phyloP scores from a whole-genome alignment of 2,329 filamentous ascomycete genomes.

The Hypomyces rosellus region DNA sequence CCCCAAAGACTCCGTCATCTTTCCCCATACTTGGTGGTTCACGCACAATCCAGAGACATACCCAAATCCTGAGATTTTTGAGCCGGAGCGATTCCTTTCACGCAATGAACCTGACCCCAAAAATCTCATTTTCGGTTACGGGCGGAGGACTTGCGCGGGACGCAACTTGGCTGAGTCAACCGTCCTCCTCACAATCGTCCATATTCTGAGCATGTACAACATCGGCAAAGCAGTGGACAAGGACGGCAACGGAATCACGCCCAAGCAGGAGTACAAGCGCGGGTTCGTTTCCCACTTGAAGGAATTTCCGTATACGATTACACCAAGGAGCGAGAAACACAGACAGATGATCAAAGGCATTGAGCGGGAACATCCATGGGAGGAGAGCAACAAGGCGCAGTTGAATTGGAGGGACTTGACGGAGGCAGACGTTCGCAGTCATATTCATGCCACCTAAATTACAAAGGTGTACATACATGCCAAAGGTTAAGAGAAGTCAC shows the following conservation, averaged over 20 bases:
- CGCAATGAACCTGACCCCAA: constrained; percentile 24
- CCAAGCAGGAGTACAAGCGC: constrained; percentile 2
- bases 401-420: neutral
- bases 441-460: no score
- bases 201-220: constrained; percentile 40
- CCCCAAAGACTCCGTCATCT: constrained; percentile 27
- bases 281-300: constrained; percentile 4
- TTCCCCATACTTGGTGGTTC: no score
- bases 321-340: constrained; percentile 9
- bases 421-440: no score
- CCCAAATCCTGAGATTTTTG: constrained; percentile 16
- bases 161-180: constrained; percentile 24
- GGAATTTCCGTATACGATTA: constrained; percentile 5
- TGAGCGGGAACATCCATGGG: constrained; percentile 9
- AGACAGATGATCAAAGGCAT: constrained; percentile 1
- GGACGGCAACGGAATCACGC: constrained; percentile 30
- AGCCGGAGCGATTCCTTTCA: constrained; percentile 28
- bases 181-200: constrained; percentile 30
- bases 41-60: no score
- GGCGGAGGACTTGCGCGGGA: constrained; percentile 30
- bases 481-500: no score
- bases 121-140: constrained; percentile 27
- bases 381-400: constrained; percentile 4
- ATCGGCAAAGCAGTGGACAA: constrained; percentile 20
- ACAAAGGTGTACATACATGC: no score